Evolutionary conservation across 345 rosid species (phyloP).

Genomic region (Combretum micranthum): DNA sequence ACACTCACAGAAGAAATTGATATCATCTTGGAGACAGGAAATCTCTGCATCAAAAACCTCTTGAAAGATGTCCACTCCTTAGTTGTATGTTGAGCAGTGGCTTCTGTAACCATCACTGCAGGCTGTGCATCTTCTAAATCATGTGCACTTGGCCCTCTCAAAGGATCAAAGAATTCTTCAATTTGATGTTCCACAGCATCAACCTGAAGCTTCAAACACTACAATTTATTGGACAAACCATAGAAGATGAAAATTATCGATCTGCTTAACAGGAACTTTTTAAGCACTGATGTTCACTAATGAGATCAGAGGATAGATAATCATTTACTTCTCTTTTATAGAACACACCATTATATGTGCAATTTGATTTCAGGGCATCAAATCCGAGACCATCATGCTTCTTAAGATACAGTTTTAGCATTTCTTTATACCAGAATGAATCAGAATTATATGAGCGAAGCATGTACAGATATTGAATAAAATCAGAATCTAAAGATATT

Average conservation of each 20-base stretch:
- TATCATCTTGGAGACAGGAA: constrained; percentile 69
- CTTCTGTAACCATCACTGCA: constrained; percentile 10
- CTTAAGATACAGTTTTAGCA: no score
- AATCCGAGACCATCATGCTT: no score
- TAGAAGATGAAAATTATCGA: background rate
- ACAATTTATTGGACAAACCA: background rate
- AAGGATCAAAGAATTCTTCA: constrained; percentile 65
- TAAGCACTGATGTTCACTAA: no score
- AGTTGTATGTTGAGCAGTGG: constrained; percentile 23
- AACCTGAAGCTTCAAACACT: constrained; percentile 16
- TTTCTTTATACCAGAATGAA: no score
- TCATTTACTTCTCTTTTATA: no score
- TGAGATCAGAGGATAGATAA: no score
- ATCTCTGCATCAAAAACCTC: constrained; percentile 78
- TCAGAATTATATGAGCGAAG: no score
- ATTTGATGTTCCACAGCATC: constrained; percentile 17
- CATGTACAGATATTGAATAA: no score
- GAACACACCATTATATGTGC: no score
- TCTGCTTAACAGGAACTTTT: no score
- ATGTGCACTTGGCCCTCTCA: constrained; percentile 33
- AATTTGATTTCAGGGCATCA: no score
- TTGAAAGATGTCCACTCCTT: constrained; percentile 77
- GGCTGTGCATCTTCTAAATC: constrained; percentile 20
- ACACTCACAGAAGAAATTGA: constrained; percentile 59
- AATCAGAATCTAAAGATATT: no score